These are phyloP conservation scores for Eurotiales sp. DNA, from an alignment of 2,329 filamentous ascomycete genomes.

Conservation along the genomic window DNA sequence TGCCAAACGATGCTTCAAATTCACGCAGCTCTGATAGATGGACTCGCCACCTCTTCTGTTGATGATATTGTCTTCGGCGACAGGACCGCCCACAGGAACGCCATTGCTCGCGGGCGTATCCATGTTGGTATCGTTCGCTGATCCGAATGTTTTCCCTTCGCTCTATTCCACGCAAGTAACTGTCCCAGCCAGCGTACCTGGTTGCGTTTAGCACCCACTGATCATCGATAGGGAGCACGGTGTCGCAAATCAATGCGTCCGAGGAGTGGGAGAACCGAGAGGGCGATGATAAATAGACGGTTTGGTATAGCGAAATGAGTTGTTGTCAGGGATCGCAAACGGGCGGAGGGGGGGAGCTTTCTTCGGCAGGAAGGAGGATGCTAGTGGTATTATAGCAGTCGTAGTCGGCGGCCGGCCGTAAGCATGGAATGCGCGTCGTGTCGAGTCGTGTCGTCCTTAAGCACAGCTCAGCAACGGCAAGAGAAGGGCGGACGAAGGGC, in stretches of 20 bases:
- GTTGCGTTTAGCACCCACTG: not conserved
- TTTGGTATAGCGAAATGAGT: too few species aligned
- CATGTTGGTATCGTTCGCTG: slow-evolving; percentile 25
- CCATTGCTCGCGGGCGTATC: slow-evolving; percentile 32
- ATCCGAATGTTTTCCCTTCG: slow-evolving; percentile 9
- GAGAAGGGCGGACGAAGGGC: too few species aligned
- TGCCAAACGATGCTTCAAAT: slow-evolving; percentile 73
- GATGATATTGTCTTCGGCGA: slow-evolving; percentile 89
- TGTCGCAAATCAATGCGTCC: slow-evolving; percentile 11
- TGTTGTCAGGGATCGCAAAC: too few species aligned
- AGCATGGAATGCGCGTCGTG: too few species aligned
- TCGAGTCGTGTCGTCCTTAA: too few species aligned
- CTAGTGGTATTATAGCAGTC: too few species aligned
- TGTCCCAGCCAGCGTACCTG: slow-evolving; percentile 17
- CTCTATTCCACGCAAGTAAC: slow-evolving; percentile 10
- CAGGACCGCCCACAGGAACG: slow-evolving; percentile 42
- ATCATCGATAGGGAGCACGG: slow-evolving; percentile 12
- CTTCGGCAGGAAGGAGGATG: too few species aligned
- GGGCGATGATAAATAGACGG: too few species aligned
- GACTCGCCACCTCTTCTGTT: slow-evolving; percentile 95
- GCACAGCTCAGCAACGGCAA: too few species aligned
- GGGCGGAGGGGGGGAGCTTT: too few species aligned
- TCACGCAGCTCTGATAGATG: slow-evolving; percentile 91
- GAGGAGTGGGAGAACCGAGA: not conserved
- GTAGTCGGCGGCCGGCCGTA: too few species aligned